Evolutionary conservation across 495 filamentous ascomycete genomes (phyloP).

Genomic region (Pyrenopolyporus hunteri): DNA sequence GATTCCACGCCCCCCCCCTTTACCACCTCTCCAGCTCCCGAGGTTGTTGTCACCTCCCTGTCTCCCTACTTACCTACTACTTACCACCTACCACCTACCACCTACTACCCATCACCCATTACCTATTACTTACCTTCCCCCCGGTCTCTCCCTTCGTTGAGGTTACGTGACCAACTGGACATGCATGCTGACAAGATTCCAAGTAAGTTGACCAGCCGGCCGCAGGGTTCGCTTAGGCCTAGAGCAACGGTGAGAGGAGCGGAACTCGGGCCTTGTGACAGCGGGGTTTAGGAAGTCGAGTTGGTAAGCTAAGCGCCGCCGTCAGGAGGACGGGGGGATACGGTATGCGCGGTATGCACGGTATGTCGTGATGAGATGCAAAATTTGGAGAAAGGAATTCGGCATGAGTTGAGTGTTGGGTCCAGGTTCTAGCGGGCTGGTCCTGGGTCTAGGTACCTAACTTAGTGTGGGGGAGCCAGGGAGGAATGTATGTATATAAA

Average conservation of each 20-base stretch:
- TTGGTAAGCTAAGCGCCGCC: conserved; percentile 1
- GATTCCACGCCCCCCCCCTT: conserved; percentile 16
- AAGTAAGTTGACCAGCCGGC: background rate
- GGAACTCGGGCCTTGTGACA: background rate
- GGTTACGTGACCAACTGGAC: conserved; percentile 24
- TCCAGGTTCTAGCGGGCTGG: background rate
- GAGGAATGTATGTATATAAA: no score
- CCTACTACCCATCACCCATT: background rate
- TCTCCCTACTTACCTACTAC: background rate
- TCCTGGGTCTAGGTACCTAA: background rate
- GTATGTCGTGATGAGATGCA: background rate
- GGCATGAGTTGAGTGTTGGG: background rate
- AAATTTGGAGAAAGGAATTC: background rate
- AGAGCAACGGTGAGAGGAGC: background rate
- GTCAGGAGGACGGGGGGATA: background rate
- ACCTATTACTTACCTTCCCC: background rate
- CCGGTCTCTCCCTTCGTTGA: background rate
- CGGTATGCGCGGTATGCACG: background rate
- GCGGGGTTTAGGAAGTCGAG: background rate
- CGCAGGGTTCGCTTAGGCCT: conserved; percentile 1
- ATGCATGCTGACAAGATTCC: conserved; percentile 34
- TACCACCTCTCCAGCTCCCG: conserved; percentile 4
- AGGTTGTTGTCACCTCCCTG: conserved; percentile 12
- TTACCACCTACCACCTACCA: no score
- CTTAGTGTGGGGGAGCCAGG: background rate